These are phyloP conservation scores for Leptographium lundbergii DNA, from an alignment of 2,329 filamentous ascomycete genomes.

Conservation along the genomic window DNA sequence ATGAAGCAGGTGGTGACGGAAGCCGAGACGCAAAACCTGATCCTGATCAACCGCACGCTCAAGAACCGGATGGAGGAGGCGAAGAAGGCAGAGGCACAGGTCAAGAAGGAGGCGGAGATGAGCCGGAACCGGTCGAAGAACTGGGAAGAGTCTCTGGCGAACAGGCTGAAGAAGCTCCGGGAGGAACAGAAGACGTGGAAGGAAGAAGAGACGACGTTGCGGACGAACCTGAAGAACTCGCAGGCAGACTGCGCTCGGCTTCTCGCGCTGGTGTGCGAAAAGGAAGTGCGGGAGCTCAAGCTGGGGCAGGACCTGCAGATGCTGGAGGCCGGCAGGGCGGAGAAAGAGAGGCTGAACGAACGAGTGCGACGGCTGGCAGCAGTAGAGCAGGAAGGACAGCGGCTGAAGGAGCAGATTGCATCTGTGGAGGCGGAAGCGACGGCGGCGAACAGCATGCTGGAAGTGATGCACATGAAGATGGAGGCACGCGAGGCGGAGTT, in stretches of 20 bases:
- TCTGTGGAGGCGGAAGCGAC: conserved; percentile 44
- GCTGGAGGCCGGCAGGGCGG: conserved; percentile 46
- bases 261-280: conserved; percentile 50
- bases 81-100: conserved; percentile 55
- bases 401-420: conserved; percentile 48
- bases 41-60: conserved; percentile 62
- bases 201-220: conserved; percentile 41
- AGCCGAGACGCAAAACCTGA: conserved; percentile 69
- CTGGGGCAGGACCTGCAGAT: conserved; percentile 52
- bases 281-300: conserved; percentile 55
- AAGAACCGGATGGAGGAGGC: conserved; percentile 62
- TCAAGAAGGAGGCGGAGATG: conserved; percentile 59
- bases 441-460: conserved; percentile 44
- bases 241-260: conserved; percentile 52
- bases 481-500: conserved; percentile 35
- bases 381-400: conserved; percentile 50
- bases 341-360: conserved; percentile 44
- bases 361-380: conserved; percentile 49
- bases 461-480: conserved; percentile 47
- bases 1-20: conserved; percentile 67
- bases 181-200: conserved; percentile 59
- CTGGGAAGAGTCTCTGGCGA: conserved; percentile 59
- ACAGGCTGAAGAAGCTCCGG: conserved; percentile 51
- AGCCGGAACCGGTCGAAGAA: conserved; percentile 63
- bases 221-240: conserved; percentile 43